These are phyloP conservation scores for Aspergillus sp. DNA, from an alignment of 2,329 filamentous ascomycete genomes.

Conservation along the genomic window DNA sequence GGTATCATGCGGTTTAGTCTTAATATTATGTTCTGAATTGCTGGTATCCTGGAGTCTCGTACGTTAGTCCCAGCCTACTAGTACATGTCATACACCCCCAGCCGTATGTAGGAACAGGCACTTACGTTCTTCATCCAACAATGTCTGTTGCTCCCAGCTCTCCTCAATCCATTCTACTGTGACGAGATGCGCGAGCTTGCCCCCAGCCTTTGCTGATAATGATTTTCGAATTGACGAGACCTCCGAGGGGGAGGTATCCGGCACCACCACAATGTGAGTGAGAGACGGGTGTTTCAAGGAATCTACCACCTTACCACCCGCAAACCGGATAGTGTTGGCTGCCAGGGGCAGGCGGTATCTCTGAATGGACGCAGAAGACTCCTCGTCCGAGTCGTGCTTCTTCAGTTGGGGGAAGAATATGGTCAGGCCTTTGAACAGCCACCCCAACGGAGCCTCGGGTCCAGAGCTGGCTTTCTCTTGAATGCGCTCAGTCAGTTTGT, in stretches of 20 bases:
- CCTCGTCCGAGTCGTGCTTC: conserved; percentile 1
- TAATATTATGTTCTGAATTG: not conserved
- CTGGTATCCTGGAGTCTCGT: conserved; percentile 4
- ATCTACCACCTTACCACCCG: conserved; percentile 58
- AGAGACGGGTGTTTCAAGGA: conserved; percentile 52
- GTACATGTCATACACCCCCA: too few species aligned
- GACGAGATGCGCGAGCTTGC: conserved; percentile 66
- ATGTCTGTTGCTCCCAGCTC: conserved; percentile 74
- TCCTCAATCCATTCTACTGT: conserved; percentile 69
- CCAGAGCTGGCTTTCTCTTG: conserved; percentile 42
- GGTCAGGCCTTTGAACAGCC: conserved; percentile 49
- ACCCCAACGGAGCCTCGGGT: conserved; percentile 37
- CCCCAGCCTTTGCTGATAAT: conserved; percentile 30
- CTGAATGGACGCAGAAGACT: not conserved
- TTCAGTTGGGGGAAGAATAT: conserved; percentile 38
- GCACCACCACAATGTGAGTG: conserved; percentile 71
- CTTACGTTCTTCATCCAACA: conserved; percentile 72
- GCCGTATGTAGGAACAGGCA: not conserved
- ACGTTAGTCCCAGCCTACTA: not conserved
- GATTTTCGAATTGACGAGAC: conserved; percentile 29
- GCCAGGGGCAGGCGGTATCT: conserved; percentile 43
- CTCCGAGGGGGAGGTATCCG: conserved; percentile 46
- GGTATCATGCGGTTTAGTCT: not conserved
- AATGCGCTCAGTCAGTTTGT: conserved; percentile 56
- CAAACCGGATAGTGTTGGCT: conserved; percentile 64